Percentiles rank a stretch among this genome's conserved stretches.
These are phyloP conservation scores for Diaporthe longicolla DNA, from an alignment of 2,329 filamentous ascomycete species.

Conservation along the genomic window DNA sequence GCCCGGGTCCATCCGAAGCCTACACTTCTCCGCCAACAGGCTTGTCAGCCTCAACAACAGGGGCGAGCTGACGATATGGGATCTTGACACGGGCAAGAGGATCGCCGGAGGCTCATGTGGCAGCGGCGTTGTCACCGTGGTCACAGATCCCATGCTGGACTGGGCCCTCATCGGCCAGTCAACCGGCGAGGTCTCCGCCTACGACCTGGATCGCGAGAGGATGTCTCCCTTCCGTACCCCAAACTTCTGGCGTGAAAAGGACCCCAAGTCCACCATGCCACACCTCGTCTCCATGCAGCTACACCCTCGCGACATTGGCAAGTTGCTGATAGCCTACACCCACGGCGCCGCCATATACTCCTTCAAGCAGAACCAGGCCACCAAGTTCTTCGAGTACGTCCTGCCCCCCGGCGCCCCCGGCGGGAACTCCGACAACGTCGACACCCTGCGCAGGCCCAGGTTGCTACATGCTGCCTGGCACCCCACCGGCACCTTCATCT, in stretches of 20 bases:
- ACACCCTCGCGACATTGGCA: constrained; percentile 93
- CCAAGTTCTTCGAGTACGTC: constrained; percentile 86
- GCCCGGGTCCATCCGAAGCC: constrained; percentile 79
- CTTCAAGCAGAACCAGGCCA: constrained; percentile 89
- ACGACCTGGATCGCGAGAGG: constrained; percentile 87
- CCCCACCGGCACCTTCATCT: constrained; percentile 89
- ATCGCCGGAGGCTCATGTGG: constrained; percentile 81
- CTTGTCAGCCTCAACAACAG: constrained; percentile 87
- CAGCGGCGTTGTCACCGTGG: constrained; percentile 79
- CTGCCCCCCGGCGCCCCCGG: constrained; percentile 87
- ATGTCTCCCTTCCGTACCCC: constrained; percentile 84
- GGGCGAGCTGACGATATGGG: constrained; percentile 88
- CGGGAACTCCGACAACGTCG: constrained; percentile 76
- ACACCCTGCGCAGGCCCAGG: constrained; percentile 76
- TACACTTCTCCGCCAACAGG: constrained; percentile 90
- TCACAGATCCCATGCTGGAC: constrained; percentile 91
- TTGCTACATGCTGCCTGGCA: constrained; percentile 93
- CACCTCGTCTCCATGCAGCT: constrained; percentile 83
- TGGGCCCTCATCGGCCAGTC: constrained; percentile 90
- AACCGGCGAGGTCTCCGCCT: constrained; percentile 89
- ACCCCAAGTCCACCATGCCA: constrained; percentile 72
- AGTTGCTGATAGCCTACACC: constrained; percentile 90
- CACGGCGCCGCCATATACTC: constrained; percentile 92
- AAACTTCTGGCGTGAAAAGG: constrained; percentile 86
- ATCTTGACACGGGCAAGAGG: constrained; percentile 78